Percentiles rank a stretch among this genome's conserved stretches.
Conservation (phyloP, 2,329 filamentous ascomycete species). For the Cladophialophora psammophila region DNA sequence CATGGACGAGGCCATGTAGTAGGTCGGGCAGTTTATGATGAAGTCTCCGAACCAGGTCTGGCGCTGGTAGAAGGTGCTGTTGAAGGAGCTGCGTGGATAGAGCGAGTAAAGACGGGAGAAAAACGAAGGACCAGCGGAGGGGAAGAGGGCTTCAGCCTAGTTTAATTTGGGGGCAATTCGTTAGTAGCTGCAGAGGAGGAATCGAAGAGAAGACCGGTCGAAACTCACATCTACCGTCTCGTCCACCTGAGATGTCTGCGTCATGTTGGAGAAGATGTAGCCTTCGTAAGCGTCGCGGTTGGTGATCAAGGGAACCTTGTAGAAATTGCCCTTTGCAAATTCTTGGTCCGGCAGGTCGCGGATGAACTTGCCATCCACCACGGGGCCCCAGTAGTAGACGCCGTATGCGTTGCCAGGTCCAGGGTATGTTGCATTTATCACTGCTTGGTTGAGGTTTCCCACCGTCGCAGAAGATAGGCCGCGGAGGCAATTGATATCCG, state of each 20-base stretch:
- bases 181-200: not conserved
- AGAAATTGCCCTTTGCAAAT: constrained; percentile 40
- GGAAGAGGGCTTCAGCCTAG: constrained; percentile 44
- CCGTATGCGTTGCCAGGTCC: constrained; percentile 24
- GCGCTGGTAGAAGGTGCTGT: constrained; percentile 46
- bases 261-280: constrained; percentile 45
- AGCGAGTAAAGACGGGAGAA: constrained; percentile 53
- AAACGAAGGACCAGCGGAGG: constrained; percentile 45
- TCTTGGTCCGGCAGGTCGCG: constrained; percentile 46
- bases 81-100: constrained; percentile 45
- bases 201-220: not conserved
- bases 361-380: constrained; percentile 46
- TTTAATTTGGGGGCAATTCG: not conserved
- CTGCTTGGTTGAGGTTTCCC: constrained; percentile 23
- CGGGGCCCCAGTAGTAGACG: constrained; percentile 36
- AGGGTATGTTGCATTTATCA: constrained; percentile 23
- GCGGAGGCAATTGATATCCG: constrained; percentile 27
- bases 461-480: constrained; percentile 13
- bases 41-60: constrained; percentile 53
- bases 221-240: constrained; percentile 42
- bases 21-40: constrained; percentile 49
- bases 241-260: constrained; percentile 41
- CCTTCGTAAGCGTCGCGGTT: constrained; percentile 52
- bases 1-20: constrained; percentile 29
- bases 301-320: constrained; percentile 47